These are phyloP conservation scores for Heritiera littoralis DNA, from an alignment of 345 rosid genomes.

Conservation along the genomic window DNA sequence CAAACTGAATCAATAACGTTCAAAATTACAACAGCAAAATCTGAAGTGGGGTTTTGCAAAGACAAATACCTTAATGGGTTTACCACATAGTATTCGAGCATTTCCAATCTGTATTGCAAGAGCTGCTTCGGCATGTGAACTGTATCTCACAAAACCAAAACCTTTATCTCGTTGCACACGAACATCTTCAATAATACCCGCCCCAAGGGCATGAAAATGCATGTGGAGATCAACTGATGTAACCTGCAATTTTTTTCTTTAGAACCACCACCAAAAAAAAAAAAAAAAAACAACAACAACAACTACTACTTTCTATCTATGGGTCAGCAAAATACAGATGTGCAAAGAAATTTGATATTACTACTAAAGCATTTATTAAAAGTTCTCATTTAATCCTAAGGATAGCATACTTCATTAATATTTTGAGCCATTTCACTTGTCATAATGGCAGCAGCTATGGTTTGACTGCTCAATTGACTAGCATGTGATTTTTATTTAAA, in stretches of 20 bases:
- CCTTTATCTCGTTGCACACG: conserved; percentile 92
- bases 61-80: conserved; percentile 60
- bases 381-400: neutral
- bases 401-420: neutral
- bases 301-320: neutral
- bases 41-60: neutral
- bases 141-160: conserved; percentile 89
- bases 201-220: conserved; percentile 69
- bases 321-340: neutral
- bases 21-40: neutral
- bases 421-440: neutral
- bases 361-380: neutral
- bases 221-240: conserved; percentile 71
- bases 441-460: neutral
- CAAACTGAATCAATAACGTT: neutral
- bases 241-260: conserved; percentile 48
- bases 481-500: neutral
- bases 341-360: neutral
- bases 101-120: conserved; percentile 90
- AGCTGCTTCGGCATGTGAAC: conserved; percentile 77
- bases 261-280: neutral
- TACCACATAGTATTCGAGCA: conserved; percentile 63
- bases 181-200: conserved; percentile 90
- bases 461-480: neutral
- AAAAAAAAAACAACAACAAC: too few relatives aligned